Evolutionary conservation across 352 stramenopile species (phyloP).

Genomic region (Phytopythium ostracodes): DNA sequence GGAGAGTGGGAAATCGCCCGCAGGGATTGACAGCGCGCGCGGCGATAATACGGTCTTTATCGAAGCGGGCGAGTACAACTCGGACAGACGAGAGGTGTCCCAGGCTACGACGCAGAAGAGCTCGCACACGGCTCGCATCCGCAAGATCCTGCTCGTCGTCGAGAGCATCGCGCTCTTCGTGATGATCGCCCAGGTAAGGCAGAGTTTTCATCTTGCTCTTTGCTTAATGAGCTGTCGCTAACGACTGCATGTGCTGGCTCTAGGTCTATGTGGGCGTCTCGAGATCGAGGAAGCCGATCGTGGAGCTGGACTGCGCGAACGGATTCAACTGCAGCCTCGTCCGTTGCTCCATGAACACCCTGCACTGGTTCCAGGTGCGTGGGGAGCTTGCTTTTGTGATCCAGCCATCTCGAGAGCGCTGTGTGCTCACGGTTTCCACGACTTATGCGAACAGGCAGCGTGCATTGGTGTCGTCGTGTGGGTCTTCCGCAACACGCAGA

Average conservation of each 20-base stretch:
- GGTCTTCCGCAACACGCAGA: slow-evolving; percentile 18
- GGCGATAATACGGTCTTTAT: background rate
- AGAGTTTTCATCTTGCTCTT: background rate
- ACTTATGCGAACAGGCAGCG: slow-evolving; percentile 7
- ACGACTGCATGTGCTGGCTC: background rate
- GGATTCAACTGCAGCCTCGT: slow-evolving; percentile 13
- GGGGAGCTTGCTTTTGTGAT: background rate
- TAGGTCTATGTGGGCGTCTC: slow-evolving; percentile 19
- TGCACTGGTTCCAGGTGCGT: slow-evolving; percentile 24
- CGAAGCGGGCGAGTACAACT: background rate
- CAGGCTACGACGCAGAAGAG: background rate
- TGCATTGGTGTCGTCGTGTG: slow-evolving; percentile 24
- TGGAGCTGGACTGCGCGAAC: slow-evolving; percentile 28
- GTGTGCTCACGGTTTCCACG: background rate
- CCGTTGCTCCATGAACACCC: slow-evolving; percentile 15
- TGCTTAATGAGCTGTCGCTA: background rate
- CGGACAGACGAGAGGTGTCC: background rate
- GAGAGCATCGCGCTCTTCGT: slow-evolving; percentile 2
- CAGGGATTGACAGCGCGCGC: background rate
- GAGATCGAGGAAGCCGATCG: slow-evolving; percentile 3
- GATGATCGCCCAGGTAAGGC: background rate
- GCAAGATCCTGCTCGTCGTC: slow-evolving; percentile 21
- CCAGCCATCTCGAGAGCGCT: background rate
- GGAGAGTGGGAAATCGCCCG: background rate
- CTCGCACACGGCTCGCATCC: slow-evolving; percentile 22